phyloP scores from a whole-genome alignment of 108 stramenopile genomes.

The Cyclotella sp. region DNA sequence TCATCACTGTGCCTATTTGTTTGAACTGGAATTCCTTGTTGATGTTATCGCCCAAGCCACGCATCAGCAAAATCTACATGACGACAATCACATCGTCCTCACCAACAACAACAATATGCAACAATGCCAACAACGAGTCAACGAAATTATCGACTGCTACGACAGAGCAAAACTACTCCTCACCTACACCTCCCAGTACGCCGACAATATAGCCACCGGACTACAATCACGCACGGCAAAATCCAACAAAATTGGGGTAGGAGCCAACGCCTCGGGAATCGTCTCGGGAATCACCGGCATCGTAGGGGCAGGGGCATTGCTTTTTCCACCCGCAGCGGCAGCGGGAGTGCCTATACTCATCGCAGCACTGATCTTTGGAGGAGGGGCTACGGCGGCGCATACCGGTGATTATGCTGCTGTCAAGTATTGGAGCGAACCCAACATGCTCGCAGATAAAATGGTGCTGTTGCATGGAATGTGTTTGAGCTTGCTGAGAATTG shows the following conservation, averaged over 20 bases:
- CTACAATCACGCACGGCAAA: conserved; percentile 52
- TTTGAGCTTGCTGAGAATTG: conserved; percentile 60
- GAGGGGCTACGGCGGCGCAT: conserved; percentile 63
- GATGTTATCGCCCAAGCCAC: conserved; percentile 54
- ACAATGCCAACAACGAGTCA: conserved; percentile 43
- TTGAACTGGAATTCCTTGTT: conserved; percentile 71
- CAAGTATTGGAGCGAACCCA: conserved; percentile 70
- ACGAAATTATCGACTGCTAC: conserved; percentile 72
- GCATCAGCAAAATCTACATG: neutral
- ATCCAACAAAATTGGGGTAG: conserved; percentile 62
- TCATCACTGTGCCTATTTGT: conserved; percentile 57
- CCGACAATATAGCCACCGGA: conserved; percentile 49
- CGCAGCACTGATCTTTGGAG: conserved; percentile 75
- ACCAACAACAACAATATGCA: conserved; percentile 8
- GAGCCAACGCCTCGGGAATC: conserved; percentile 60
- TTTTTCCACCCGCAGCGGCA: conserved; percentile 64
- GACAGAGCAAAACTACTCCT: conserved; percentile 69
- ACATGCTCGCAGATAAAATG: conserved; percentile 68
- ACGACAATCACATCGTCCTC: neutral
- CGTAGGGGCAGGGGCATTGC: conserved; percentile 62
- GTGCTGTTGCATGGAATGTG: conserved; percentile 71
- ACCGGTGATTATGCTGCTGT: conserved; percentile 63
- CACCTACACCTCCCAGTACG: conserved; percentile 61
- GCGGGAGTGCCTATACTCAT: conserved; percentile 71
- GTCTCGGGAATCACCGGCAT: conserved; percentile 72